These are phyloP conservation scores for Monosporascus sp. DNA, from an alignment of 2,329 filamentous ascomycete genomes.

Conservation along the genomic window DNA sequence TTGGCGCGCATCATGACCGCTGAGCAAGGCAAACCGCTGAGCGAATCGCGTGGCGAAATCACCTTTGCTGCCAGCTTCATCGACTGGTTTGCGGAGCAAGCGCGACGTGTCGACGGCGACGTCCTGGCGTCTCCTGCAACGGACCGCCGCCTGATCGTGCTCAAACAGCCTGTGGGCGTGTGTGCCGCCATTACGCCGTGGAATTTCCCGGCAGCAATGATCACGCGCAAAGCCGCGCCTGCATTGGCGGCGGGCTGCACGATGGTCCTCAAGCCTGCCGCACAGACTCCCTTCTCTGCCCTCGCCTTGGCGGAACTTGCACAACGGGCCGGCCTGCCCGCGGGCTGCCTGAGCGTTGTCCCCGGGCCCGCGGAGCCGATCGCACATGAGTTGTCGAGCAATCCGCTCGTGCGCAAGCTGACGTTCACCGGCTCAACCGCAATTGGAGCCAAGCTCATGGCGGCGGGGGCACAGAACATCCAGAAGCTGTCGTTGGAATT, in stretches of 20 bases:
- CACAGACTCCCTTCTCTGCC: slow-evolving; percentile 64
- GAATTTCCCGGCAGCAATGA: slow-evolving; percentile 56
- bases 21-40: slow-evolving; percentile 65
- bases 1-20: slow-evolving; percentile 56
- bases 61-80: slow-evolving; percentile 56
- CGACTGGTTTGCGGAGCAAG: slow-evolving; percentile 60
- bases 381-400: background rate
- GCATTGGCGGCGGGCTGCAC: slow-evolving; percentile 66
- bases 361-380: too few relatives aligned
- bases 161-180: slow-evolving; percentile 63
- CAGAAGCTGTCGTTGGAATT: slow-evolving; percentile 61
- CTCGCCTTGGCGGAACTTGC: slow-evolving; percentile 62
- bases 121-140: slow-evolving; percentile 55
- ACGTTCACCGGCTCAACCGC: slow-evolving; percentile 60
- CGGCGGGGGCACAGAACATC: slow-evolving; percentile 53
- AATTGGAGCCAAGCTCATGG: slow-evolving; percentile 51
- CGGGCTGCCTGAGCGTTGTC: too few relatives aligned
- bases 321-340: slow-evolving; percentile 60
- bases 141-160: slow-evolving; percentile 56
- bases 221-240: slow-evolving; percentile 38
- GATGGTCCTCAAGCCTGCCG: slow-evolving; percentile 65
- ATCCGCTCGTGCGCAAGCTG: slow-evolving; percentile 38
- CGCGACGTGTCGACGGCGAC: slow-evolving; percentile 51
- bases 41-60: slow-evolving; percentile 54
- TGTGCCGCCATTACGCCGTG: slow-evolving; percentile 62